These are phyloP conservation scores for Chrysopogon serrulatus DNA, from an alignment of 176 grass and related monocot species.

Conservation along the genomic window DNA sequence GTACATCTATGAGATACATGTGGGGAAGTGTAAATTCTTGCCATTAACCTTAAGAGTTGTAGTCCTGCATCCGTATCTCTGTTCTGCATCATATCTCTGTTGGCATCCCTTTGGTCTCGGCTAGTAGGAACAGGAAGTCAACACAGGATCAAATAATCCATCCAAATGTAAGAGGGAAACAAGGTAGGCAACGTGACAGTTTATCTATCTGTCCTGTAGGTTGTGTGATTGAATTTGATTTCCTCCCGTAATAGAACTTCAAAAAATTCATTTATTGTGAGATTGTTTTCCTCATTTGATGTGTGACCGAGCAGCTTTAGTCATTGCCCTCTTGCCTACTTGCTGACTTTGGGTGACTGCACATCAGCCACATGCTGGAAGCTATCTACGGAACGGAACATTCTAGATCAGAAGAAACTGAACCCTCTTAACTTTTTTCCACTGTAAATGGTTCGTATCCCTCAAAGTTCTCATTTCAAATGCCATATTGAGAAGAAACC, in stretches of 20 bases:
- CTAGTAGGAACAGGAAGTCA: neutral
- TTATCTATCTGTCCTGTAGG: neutral
- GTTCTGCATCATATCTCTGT: neutral
- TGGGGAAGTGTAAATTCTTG: neutral
- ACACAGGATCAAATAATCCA: neutral
- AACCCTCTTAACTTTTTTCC: slow-evolving; percentile 9
- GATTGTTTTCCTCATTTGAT: too few species aligned
- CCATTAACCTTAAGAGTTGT: neutral
- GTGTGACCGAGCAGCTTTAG: too few species aligned
- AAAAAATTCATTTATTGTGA: too few species aligned
- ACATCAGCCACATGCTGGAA: neutral
- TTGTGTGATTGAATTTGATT: slow-evolving; percentile 15
- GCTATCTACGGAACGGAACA: neutral
- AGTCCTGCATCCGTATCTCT: neutral
- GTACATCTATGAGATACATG: neutral
- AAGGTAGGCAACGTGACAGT: slow-evolving; percentile 4
- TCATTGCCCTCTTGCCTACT: too few species aligned
- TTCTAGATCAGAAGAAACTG: slow-evolving; percentile 49
- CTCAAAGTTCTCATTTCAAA: slow-evolving; percentile 38
- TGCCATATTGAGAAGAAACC: neutral
- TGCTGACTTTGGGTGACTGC: slow-evolving; percentile 26
- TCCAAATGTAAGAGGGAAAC: slow-evolving; percentile 36
- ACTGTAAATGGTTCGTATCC: slow-evolving; percentile 18
- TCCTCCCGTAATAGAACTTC: too few species aligned
- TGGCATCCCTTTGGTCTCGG: neutral